Conservation (phyloP, 331 rosid genomes). For the Rhamnella rubrinervis region DNA sequence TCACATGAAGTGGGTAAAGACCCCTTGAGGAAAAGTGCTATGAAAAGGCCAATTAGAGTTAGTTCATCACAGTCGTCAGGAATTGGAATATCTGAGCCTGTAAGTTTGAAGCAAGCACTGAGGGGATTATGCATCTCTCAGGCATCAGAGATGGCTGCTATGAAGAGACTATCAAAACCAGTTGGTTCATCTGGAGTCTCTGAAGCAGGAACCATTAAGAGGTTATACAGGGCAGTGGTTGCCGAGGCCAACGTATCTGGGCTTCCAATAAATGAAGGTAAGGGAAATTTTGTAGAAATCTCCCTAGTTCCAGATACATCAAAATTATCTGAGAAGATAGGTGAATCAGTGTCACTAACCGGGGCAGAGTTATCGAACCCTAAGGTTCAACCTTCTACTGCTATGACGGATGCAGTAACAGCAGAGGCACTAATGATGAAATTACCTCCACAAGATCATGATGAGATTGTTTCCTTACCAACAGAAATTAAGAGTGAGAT, state of each 20-base stretch:
- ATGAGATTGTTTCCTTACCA: conserved; percentile 45
- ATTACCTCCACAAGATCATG: conserved; percentile 33
- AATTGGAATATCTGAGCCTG: conserved; percentile 91
- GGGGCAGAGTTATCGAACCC: conserved; percentile 32
- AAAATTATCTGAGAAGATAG: conserved; percentile 41
- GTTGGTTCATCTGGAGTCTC: conserved; percentile 68
- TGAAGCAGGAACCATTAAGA: conserved; percentile 85
- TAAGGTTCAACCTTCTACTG: conserved; percentile 32
- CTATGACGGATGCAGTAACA: conserved; percentile 28
- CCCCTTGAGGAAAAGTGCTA: conserved; percentile 69
- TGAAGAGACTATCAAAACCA: conserved; percentile 75
- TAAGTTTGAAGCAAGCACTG: conserved; percentile 93
- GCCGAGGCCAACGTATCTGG: conserved; percentile 52
- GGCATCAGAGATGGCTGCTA: conserved; percentile 99
- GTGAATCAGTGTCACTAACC: conserved; percentile 26
- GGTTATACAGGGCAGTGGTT: conserved; percentile 74
- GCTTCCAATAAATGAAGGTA: conserved; percentile 47
- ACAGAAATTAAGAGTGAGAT: conserved; percentile 39
- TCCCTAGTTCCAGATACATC: conserved; percentile 73
- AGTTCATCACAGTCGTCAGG: conserved; percentile 72
- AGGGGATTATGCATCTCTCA: conserved; percentile 95
- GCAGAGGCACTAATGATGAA: conserved; percentile 30
- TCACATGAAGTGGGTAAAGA: conserved; percentile 40
- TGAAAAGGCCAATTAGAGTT: conserved; percentile 83
- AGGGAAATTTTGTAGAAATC: conserved; percentile 67